Percentiles rank a stretch among this genome's conserved stretches.
phyloP scores from a whole-genome alignment of 106 monocot genomes.

The Amphibolis antarctica region DNA sequence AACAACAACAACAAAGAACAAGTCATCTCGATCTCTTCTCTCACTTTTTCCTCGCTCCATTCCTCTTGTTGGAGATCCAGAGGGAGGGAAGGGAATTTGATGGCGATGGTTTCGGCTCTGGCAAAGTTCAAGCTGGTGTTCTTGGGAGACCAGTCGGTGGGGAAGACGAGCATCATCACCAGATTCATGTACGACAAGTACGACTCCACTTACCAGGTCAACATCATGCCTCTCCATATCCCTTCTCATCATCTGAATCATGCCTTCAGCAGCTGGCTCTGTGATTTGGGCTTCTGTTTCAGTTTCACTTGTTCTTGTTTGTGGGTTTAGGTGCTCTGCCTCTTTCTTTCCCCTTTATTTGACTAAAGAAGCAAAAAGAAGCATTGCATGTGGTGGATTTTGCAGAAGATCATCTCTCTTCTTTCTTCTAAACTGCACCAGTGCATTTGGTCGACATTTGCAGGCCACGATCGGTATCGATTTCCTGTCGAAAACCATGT shows the following conservation, averaged over 20 bases:
- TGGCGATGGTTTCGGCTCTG: conserved; percentile 21
- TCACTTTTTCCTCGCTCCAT: neutral
- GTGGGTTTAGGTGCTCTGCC: too few relatives aligned
- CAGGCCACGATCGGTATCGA: conserved; percentile 75
- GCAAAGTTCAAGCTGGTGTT: conserved; percentile 51
- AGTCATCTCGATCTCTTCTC: too few relatives aligned
- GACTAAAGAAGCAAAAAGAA: too few relatives aligned
- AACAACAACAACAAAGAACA: too few relatives aligned
- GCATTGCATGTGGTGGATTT: too few relatives aligned
- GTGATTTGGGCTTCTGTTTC: too few relatives aligned
- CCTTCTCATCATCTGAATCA: neutral
- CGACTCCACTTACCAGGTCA: conserved; percentile 46
- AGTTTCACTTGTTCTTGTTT: too few relatives aligned
- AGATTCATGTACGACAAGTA: conserved; percentile 57
- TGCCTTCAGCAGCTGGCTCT: too few relatives aligned
- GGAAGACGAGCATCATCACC: conserved; percentile 53
- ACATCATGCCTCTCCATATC: neutral
- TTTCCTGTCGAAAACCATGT: conserved; percentile 71
- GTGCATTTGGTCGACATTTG: neutral
- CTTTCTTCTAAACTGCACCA: neutral
- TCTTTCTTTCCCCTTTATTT: too few relatives aligned
- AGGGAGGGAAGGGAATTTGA: neutral
- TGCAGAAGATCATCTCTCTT: too few relatives aligned
- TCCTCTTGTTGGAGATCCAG: neutral
- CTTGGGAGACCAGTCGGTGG: conserved; percentile 37